phyloP scores from a whole-genome alignment of 768 basidiomycete genomes.

The Macrolepiota dolichaula region DNA sequence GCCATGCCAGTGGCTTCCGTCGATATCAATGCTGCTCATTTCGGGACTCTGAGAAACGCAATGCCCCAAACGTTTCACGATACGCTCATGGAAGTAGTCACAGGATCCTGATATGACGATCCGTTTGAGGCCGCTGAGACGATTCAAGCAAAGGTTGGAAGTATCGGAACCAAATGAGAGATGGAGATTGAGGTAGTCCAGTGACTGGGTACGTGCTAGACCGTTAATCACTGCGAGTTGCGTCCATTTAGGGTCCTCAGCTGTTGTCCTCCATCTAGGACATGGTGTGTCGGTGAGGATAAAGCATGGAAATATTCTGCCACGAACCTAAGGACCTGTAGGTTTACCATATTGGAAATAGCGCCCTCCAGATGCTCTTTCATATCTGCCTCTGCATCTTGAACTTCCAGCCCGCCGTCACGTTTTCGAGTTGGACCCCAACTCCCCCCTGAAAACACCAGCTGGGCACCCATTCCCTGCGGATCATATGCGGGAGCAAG shows the following conservation, averaged over 20 bases:
- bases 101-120: slow-evolving; percentile 6
- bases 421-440: neutral
- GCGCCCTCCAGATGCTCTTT: neutral
- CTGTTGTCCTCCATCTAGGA: neutral
- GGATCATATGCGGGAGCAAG: neutral
- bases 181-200: slow-evolving; percentile 2
- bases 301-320: neutral
- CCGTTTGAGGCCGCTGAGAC: slow-evolving; percentile 1
- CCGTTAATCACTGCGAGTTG: slow-evolving; percentile 1
- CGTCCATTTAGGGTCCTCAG: slow-evolving; percentile 1
- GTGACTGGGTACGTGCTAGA: neutral
- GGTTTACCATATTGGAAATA: slow-evolving; percentile 6
- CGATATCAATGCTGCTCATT: slow-evolving; percentile 7
- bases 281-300: neutral
- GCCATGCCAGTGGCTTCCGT: neutral
- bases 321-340: slow-evolving; percentile 3
- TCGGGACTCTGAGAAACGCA: slow-evolving; percentile 8
- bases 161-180: slow-evolving; percentile 5
- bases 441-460: neutral
- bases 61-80: slow-evolving; percentile 4
- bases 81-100: neutral
- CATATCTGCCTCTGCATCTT: neutral
- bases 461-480: neutral
- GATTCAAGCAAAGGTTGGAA: slow-evolving; percentile 1
- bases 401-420: neutral